These are phyloP conservation scores for Amanita exitialis DNA, from an alignment of 768 basidiomycete species.

Conservation along the genomic window DNA sequence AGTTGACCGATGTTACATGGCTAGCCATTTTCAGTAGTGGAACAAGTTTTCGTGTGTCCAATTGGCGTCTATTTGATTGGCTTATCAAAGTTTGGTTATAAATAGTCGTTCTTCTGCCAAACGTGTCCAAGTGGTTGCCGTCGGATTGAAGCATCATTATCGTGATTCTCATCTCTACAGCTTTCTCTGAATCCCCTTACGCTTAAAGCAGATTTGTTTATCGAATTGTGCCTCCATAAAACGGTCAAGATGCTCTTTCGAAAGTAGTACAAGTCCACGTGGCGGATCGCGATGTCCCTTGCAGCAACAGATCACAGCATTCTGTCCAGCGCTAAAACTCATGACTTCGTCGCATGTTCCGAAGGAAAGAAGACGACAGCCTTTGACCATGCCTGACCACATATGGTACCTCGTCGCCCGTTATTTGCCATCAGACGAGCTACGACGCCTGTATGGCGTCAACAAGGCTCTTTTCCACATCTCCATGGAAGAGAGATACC, in stretches of 20 bases:
- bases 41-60: not conserved
- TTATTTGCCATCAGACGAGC: slow-evolving; percentile 12
- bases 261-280: not conserved
- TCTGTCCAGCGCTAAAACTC: not conserved
- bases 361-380: not conserved
- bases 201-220: not conserved
- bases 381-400: slow-evolving; percentile 11
- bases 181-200: not conserved
- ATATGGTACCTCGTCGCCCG: slow-evolving; percentile 14
- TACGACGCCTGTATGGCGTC: slow-evolving; percentile 12
- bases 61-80: not conserved
- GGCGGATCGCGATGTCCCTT: not conserved
- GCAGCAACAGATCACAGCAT: not conserved
- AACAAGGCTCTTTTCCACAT: slow-evolving; percentile 13
- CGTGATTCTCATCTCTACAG: not conserved
- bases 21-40: not conserved
- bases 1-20: not conserved
- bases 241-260: not conserved
- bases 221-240: not conserved
- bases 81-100: not conserved
- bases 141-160: not conserved
- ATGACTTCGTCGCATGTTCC: not conserved
- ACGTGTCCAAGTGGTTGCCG: not conserved
- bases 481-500: slow-evolving; percentile 13
- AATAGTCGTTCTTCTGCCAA: not conserved